Evolutionary conservation across 306 rosid species (phyloP).

Genomic region (Begonia fuchsioides): DNA sequence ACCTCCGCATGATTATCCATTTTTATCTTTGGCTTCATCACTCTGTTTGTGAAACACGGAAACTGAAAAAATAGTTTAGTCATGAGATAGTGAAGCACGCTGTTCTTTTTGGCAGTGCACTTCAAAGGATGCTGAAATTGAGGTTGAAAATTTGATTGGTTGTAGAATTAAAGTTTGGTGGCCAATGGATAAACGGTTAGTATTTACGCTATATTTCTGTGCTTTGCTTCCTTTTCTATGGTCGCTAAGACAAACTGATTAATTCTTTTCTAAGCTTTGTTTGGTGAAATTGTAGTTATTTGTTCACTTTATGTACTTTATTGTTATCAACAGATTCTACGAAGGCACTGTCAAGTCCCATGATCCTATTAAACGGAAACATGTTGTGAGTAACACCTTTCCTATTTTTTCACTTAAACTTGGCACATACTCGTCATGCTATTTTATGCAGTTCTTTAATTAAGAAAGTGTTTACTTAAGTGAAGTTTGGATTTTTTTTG

Average conservation of each 20-base stretch:
- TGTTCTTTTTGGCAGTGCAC: conserved; percentile 33
- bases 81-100: conserved; percentile 12
- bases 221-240: not conserved
- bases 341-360: conserved; percentile 79
- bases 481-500: conserved; percentile 2
- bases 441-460: not conserved
- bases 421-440: not conserved
- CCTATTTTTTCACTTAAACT: conserved; percentile 11
- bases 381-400: conserved; percentile 60
- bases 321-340: conserved; percentile 48
- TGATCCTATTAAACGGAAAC: conserved; percentile 66
- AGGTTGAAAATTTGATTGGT: conserved; percentile 72
- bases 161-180: conserved; percentile 98
- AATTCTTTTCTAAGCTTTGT: no score
- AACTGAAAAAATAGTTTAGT: not conserved
- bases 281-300: not conserved
- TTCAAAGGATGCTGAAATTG: conserved; percentile 44
- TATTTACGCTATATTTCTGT: conserved; percentile 4
- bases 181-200: conserved; percentile 89
- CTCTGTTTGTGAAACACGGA: not conserved
- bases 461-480: no score
- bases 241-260: not conserved
- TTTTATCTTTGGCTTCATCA: not conserved
- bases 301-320: conserved; percentile 16
- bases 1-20: not conserved